Evolutionary conservation across 2,329 filamentous ascomycete species (phyloP).

Genomic region (Cladosporium cucumerinum): DNA sequence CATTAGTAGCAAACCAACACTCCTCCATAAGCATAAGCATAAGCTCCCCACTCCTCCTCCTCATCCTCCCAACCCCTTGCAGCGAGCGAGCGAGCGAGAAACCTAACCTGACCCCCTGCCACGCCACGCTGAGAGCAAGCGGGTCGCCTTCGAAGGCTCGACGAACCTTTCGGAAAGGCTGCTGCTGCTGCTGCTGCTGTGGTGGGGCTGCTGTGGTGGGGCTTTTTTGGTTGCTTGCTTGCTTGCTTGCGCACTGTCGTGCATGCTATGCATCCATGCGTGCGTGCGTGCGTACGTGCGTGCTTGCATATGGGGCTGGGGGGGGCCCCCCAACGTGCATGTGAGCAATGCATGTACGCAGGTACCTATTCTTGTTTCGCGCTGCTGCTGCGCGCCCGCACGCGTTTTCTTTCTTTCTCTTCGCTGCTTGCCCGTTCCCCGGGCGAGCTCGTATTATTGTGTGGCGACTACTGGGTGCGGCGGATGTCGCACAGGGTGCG

Average conservation of each 20-base stretch:
- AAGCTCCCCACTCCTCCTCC: not conserved
- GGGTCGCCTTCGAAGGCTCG: no score
- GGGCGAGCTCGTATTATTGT: conserved; percentile 1
- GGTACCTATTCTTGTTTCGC: not conserved
- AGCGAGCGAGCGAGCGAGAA: not conserved
- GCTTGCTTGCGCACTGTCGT: not conserved
- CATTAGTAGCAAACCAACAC: not conserved
- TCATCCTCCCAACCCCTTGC: not conserved
- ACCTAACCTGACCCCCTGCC: not conserved
- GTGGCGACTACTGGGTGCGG: not conserved
- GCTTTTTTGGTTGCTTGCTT: not conserved
- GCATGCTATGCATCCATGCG: not conserved
- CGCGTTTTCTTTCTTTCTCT: not conserved
- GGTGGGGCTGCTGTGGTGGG: not conserved
- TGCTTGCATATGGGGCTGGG: not conserved
- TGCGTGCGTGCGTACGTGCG: not conserved
- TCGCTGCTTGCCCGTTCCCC: not conserved
- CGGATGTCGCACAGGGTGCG: not conserved
- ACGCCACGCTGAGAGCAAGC: not conserved
- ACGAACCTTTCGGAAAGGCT: not conserved
- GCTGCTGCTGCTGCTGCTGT: not conserved
- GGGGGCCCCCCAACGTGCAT: not conserved
- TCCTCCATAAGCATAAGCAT: not conserved
- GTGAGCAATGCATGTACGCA: not conserved
- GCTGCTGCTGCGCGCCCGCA: not conserved